Evolutionary conservation across 257 asterid species (phyloP), one percentile per base, ranked within the genome.

Genomic region (Eucommia ulmoides): DNA sequence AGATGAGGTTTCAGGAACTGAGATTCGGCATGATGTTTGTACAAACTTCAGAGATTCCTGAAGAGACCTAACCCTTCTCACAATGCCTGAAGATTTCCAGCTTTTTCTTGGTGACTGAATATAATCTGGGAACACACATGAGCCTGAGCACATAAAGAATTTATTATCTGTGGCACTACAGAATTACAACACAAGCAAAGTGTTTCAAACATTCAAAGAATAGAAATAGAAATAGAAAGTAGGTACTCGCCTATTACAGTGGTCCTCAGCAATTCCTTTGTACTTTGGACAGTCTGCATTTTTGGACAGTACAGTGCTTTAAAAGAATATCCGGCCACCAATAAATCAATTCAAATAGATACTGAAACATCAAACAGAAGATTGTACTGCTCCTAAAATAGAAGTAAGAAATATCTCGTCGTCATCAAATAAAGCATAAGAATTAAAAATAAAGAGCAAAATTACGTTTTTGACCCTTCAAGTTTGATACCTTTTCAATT

Each of bases 1-100:
- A 67, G 74, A 65, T 51, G 87, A 33, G 42, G 75, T 80, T 50
- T 78, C 82, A 42, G 97, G 75, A 63, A 89, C 82, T 22, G 74
- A 50, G 23, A 82, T 76, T 22, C 80, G 75, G 61, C 63, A 70
- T 22, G 56, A 58, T 49, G 74, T 69, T 33, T 61, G 81, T 53
- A 65, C 79, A 63, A 54, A 65, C 68, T 54, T 88, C 42, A 51
- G 56, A 51, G 69, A 67, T 29, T 76, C 76, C 60, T 51, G 70
- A 53, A 66, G 53, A 52, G 74, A 65, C 51, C 66, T 45, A 49
- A 52, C 45, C 57, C 73, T 65, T 41, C 76, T 50, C 17, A 64
- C 56, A 61, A 48, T 66, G 64, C 64, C 52, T 19, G 48, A 24
- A 20, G 58, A 38, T 45, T 65, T 70, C 18, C 68, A 52, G 17